Conservation (phyloP, 1,139 yeast genomes). For the Blastobotrys malaysiensis region DNA sequence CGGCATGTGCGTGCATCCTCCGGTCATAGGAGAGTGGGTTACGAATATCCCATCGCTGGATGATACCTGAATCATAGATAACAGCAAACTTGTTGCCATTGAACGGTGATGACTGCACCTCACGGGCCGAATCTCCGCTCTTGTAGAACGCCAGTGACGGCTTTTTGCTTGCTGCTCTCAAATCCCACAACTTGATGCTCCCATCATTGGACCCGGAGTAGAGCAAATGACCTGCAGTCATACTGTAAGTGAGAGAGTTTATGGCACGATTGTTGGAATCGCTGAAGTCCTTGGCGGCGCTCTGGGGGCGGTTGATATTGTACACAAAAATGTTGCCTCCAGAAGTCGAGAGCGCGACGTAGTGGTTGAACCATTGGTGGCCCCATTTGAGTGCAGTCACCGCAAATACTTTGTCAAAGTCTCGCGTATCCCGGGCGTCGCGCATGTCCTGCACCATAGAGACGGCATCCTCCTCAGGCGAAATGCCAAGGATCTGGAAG, state of each 20-base stretch:
- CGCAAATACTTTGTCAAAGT: slow-evolving; percentile 29
- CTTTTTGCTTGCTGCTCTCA: slow-evolving; percentile 47
- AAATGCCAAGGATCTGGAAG: slow-evolving; percentile 27
- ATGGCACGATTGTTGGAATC: slow-evolving; percentile 74
- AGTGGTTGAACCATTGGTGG: slow-evolving; percentile 19
- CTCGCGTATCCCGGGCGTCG: slow-evolving; percentile 21
- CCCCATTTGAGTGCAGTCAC: slow-evolving; percentile 39
- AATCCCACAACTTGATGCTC: slow-evolving; percentile 80
- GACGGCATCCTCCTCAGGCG: slow-evolving; percentile 14
- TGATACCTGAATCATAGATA: slow-evolving; percentile 85
- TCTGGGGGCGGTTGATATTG: slow-evolving; percentile 40
- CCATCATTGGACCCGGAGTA: slow-evolving; percentile 94
- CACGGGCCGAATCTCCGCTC: slow-evolving; percentile 39
- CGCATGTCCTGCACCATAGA: slow-evolving; percentile 18
- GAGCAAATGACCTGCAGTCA: slow-evolving; percentile 51
- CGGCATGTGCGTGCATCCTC: slow-evolving; percentile 82
- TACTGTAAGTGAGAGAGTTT: slow-evolving; percentile 69
- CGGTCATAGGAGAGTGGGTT: slow-evolving; percentile 45
- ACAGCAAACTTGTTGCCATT: slow-evolving; percentile 52
- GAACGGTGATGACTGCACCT: slow-evolving; percentile 37
- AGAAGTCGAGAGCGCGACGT: slow-evolving; percentile 29
- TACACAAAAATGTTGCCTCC: slow-evolving; percentile 40
- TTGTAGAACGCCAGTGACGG: slow-evolving; percentile 48
- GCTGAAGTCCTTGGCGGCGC: slow-evolving; percentile 35
- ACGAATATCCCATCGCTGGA: slow-evolving; percentile 80